Evolutionary conservation across 257 asterid species (phyloP), one percentile per base, ranked within the genome.

Genomic region (Fraxinus cuspidata): DNA sequence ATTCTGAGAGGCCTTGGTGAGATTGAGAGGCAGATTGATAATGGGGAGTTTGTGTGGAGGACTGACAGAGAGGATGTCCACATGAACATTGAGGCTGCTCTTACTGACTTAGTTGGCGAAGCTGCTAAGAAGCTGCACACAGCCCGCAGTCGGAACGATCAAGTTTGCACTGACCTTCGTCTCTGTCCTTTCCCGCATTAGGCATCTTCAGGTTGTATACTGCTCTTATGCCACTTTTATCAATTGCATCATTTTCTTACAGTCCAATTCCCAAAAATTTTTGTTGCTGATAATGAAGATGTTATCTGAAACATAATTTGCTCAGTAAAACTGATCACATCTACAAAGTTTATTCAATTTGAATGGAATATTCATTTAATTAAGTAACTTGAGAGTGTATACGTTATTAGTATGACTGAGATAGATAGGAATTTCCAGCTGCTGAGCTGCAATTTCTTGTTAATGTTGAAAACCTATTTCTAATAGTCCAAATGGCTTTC

Each of bases 101-200:
- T 95, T 37, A 95, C 97, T 0, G 97, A 95, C 84, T 84, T 95
- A 79, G 91, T 95, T 76, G 99, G 99, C 3, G 99, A 95, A 85
- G 93, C 99, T 32, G 99, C 99, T 3, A 95, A 95, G 88, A 95
- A 93, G 89, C 98, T 95, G 29, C 99, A 95, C 82, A 95, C 99
- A 58, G 99, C 98, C 0, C 90, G 99, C 69, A 95, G 99, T 79
- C 84, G 98, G 68, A 95, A 93, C 7, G 99, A 95, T 86, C 98
- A 95, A 92, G 99, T 95, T 75, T 90, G 90, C 79, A 95, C 99
- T 51, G 99, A 92, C 76, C 87, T 95, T 72, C 94, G 99, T 16
- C 90, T 95, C 40, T 93, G 89, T 86, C 80, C 81, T 89, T 74
- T 73, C 76, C 4, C 80, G 88, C 27, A 86, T 96, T 63, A 88